Percentiles rank a stretch among this genome's conserved stretches.
phyloP scores from a whole-genome alignment of 1,284 basidiomycete genomes.

The Microbotryomycetes sp. region DNA sequence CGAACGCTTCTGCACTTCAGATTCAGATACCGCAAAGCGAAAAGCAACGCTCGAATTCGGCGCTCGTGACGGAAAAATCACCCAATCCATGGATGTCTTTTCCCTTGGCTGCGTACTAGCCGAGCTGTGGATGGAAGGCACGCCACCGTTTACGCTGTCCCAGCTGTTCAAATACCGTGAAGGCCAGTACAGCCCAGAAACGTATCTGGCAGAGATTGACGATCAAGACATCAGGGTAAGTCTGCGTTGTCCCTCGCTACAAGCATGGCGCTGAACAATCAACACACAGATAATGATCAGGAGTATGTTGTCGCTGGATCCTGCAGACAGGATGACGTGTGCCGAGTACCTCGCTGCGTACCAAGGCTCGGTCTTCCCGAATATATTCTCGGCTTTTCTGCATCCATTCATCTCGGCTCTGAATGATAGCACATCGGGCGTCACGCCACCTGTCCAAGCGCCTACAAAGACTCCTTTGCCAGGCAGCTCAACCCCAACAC shows the following conservation, averaged over 20 bases:
- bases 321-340: conserved; percentile 69
- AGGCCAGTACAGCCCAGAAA: conserved; percentile 66
- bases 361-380: conserved; percentile 76
- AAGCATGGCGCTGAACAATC: conserved; percentile 32
- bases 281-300: conserved; percentile 64
- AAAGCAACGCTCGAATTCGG: conserved; percentile 41
- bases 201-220: conserved; percentile 65
- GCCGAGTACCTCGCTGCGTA: conserved; percentile 69
- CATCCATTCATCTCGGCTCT: conserved; percentile 79
- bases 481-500: conserved; percentile 32
- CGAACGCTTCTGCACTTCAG: conserved; percentile 83
- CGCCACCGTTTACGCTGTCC: conserved; percentile 85
- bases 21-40: conserved; percentile 53
- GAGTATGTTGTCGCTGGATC: conserved; percentile 81
- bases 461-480: conserved; percentile 38
- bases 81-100: conserved; percentile 97
- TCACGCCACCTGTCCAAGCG: conserved; percentile 39
- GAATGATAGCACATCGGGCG: conserved; percentile 48
- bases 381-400: conserved; percentile 87
- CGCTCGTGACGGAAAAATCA: conserved; percentile 67
- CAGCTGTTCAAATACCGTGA: conserved; percentile 93
- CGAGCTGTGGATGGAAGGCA: conserved; percentile 92
- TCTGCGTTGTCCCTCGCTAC: conserved; percentile 12
- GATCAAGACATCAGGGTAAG: conserved; percentile 73
- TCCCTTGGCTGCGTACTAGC: conserved; percentile 92